These are phyloP conservation scores for Dioscorea cayenensis DNA, from an alignment of 116 monocot species.

Conservation along the genomic window DNA sequence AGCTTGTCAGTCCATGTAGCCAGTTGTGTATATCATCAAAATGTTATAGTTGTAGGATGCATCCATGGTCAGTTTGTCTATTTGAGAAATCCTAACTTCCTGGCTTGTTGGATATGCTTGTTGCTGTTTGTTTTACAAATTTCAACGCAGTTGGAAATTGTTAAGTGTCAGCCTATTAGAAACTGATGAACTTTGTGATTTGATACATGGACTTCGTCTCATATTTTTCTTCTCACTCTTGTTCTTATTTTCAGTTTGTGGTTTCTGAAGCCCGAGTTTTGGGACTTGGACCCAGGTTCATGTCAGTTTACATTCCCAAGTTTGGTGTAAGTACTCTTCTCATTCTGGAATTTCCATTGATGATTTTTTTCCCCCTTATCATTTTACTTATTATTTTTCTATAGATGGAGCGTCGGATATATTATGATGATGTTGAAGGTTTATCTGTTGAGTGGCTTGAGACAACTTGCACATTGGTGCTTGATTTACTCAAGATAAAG, in stretches of 20 bases:
- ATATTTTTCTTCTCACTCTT: not conserved
- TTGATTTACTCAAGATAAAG: constrained; percentile 45
- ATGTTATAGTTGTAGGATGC: no score
- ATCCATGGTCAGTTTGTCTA: no score
- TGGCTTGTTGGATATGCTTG: no score
- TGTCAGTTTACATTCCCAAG: constrained; percentile 69
- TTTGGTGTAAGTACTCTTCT: not conserved
- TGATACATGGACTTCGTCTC: no score
- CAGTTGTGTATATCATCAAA: no score
- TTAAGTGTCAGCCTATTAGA: no score
- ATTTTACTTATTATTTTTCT: not conserved
- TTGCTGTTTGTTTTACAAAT: no score
- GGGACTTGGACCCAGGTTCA: constrained; percentile 82
- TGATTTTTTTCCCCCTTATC: not conserved
- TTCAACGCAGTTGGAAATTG: no score
- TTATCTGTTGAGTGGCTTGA: constrained; percentile 75
- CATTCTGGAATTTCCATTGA: not conserved
- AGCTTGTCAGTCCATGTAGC: no score
- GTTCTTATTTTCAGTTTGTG: constrained; percentile 21
- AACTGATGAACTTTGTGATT: no score
- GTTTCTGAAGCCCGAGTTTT: constrained; percentile 73
- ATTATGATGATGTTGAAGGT: constrained; percentile 68
- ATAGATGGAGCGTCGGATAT: constrained; percentile 74
- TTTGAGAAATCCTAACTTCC: no score
- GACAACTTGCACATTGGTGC: constrained; percentile 51